phyloP scores from a whole-genome alignment of 371 early-diverging fungal species.

The Mucor irregularis region DNA sequence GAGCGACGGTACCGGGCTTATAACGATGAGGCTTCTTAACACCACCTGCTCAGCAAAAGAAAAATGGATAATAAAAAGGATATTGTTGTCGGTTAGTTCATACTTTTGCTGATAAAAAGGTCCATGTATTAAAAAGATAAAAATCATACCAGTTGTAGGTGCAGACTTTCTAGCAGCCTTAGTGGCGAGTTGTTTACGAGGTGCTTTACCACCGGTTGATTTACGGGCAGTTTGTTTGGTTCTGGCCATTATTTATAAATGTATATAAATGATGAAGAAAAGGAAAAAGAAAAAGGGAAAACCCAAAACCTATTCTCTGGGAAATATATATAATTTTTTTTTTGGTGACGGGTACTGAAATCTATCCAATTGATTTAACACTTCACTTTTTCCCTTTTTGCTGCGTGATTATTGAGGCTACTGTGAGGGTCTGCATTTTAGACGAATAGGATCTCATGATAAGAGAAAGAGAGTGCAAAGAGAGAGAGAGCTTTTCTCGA shows the following conservation, averaged over 20 bases:
- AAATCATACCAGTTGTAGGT: slow-evolving; percentile 27
- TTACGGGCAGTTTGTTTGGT: slow-evolving; percentile 98
- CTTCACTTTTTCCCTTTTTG: too few species aligned
- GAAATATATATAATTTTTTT: not conserved
- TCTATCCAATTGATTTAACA: too few species aligned
- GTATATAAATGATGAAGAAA: not conserved
- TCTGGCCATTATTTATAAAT: slow-evolving; percentile 75
- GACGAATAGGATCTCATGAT: too few species aligned
- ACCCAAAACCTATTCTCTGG: not conserved
- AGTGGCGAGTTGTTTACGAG: slow-evolving; percentile 95
- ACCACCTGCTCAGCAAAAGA: slow-evolving; percentile 29
- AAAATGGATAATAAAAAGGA: too few species aligned
- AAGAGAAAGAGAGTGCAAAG: too few species aligned
- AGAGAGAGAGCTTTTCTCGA: too few species aligned
- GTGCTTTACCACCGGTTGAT: slow-evolving; percentile 97
- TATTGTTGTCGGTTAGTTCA: too few species aligned
- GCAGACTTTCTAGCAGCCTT: slow-evolving; percentile 72
- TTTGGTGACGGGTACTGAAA: not conserved
- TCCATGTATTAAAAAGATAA: not conserved
- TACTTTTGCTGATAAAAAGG: too few species aligned
- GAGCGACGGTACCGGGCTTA: slow-evolving; percentile 85
- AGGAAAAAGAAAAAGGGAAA: not conserved
- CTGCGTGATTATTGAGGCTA: too few species aligned
- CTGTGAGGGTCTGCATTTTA: too few species aligned
- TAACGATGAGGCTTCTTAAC: slow-evolving; percentile 84